A percentile compares a stretch with the other conserved stretches of the same genome.
Evolutionary conservation across 1,284 basidiomycete genomes (phyloP).

Genomic region (Sporisorium graminicola): DNA sequence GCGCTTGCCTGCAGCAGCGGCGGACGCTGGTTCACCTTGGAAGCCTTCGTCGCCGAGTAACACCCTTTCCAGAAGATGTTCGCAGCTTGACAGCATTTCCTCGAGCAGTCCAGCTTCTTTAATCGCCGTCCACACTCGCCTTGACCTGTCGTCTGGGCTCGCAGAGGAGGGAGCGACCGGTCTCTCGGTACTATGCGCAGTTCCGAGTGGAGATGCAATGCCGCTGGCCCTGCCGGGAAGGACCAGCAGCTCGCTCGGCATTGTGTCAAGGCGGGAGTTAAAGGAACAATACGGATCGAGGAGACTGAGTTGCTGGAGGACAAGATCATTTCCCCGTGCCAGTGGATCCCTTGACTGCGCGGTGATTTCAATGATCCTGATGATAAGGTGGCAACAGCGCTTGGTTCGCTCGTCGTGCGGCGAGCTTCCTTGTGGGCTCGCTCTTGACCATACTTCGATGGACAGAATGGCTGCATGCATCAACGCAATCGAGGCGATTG

Average conservation of each 20-base stretch:
- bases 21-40: conserved; percentile 1
- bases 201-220: not conserved
- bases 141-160: not conserved
- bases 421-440: not conserved
- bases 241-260: conserved; percentile 4
- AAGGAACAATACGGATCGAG: not conserved
- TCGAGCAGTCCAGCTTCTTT: conserved; percentile 23
- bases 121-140: conserved; percentile 23
- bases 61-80: conserved; percentile 13
- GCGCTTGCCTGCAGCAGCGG: not conserved
- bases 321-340: not conserved
- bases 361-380: conserved; percentile 7
- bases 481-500: not conserved
- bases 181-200: too few relatives aligned
- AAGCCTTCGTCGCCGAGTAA: conserved; percentile 17
- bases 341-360: not conserved
- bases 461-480: conserved; percentile 25
- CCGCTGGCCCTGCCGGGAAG: conserved; percentile 20
- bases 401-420: conserved; percentile 1
- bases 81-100: conserved; percentile 16
- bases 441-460: conserved; percentile 14
- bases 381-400: conserved; percentile 20
- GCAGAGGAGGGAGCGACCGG: not conserved
- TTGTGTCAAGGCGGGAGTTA: too few relatives aligned
- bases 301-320: conserved; percentile 25